These are phyloP conservation scores for Yarrowia osloensis DNA, from an alignment of 805 yeast genomes.

Conservation along the genomic window DNA sequence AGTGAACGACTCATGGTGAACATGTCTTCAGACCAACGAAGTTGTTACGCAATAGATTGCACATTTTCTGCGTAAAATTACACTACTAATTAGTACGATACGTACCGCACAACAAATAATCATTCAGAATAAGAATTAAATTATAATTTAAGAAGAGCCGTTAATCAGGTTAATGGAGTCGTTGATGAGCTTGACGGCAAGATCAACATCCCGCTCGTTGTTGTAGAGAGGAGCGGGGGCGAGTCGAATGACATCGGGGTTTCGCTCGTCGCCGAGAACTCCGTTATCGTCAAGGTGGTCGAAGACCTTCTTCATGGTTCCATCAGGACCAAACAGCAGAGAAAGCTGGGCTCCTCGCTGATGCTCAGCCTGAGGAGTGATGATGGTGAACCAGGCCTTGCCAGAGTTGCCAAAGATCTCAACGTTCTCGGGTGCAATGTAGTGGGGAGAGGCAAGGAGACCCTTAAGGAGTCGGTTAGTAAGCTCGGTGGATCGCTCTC, in stretches of 20 bases:
- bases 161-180: slow-evolving; percentile 35
- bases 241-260: slow-evolving; percentile 87
- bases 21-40: too few species aligned
- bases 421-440: slow-evolving; percentile 41
- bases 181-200: slow-evolving; percentile 51
- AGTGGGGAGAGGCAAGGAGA: slow-evolving; percentile 52
- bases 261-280: slow-evolving; percentile 81
- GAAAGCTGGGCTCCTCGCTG: slow-evolving; percentile 85
- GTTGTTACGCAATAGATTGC: too few species aligned
- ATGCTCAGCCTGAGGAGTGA: slow-evolving; percentile 64
- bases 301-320: slow-evolving; percentile 63
- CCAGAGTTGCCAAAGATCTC: slow-evolving; percentile 32
- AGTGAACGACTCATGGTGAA: too few species aligned
- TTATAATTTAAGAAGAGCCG: not conserved
- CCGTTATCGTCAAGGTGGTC: slow-evolving; percentile 54
- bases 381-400: slow-evolving; percentile 57
- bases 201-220: slow-evolving; percentile 62
- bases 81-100: not conserved
- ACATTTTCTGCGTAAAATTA: too few species aligned
- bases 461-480: slow-evolving; percentile 58
- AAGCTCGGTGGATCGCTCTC: slow-evolving; percentile 57
- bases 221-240: slow-evolving; percentile 88
- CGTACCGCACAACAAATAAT: not conserved
- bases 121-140: not conserved
- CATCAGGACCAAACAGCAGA: slow-evolving; percentile 58